phyloP scores from a whole-genome alignment of 306 rosid genomes.

The Cicer judaicum region DNA sequence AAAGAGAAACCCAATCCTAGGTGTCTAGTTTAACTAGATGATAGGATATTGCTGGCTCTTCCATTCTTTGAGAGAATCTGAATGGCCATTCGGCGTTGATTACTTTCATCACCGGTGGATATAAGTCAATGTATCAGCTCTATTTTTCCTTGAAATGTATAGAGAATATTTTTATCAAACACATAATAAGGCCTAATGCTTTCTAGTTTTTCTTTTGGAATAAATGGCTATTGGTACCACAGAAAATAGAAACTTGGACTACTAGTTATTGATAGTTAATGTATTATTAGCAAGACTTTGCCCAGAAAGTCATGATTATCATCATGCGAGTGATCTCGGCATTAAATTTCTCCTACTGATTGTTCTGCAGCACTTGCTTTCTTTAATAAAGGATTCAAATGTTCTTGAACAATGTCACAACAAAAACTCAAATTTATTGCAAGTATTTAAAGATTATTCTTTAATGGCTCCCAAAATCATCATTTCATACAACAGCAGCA shows the following conservation, averaged over 20 bases:
- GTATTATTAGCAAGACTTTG: not conserved
- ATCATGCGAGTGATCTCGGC: not conserved
- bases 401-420: not conserved
- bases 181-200: conserved; percentile 25
- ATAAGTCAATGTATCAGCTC: conserved; percentile 40
- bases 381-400: conserved; percentile 8
- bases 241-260: not conserved
- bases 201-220: conserved; percentile 32
- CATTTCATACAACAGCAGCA: conserved; percentile 12
- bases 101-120: conserved; percentile 25
- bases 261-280: conserved; percentile 21
- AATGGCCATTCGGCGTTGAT: conserved; percentile 27
- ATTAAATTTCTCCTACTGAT: not conserved
- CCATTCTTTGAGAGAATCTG: conserved; percentile 46
- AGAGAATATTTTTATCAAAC: conserved; percentile 35
- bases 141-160: conserved; percentile 36
- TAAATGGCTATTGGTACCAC: conserved; percentile 18
- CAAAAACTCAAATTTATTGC: not conserved
- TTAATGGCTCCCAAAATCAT: conserved; percentile 24
- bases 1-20: conserved; percentile 85
- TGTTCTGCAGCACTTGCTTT: conserved; percentile 23
- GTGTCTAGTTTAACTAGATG: conserved; percentile 32
- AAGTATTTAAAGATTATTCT: conserved; percentile 29
- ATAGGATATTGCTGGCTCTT: conserved; percentile 35
- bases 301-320: not conserved